Percentiles rank a stretch among this genome's conserved stretches.
phyloP scores from a whole-genome alignment of 148 eudicot genomes.

The Polygonum maritimum region DNA sequence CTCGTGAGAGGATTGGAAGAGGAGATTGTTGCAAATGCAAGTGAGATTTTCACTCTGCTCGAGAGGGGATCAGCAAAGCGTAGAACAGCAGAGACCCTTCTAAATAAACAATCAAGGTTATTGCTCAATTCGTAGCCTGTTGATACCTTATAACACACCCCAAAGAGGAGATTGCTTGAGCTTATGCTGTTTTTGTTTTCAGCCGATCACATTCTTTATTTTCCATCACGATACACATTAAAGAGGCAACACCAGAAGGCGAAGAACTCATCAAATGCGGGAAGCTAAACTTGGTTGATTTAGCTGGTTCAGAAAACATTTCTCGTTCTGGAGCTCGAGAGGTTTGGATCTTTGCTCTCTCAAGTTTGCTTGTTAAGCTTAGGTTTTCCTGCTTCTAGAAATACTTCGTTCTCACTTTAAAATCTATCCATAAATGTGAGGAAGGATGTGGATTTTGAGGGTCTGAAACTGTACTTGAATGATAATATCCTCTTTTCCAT shows the following conservation, averaged over 20 bases:
- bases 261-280: slow-evolving; percentile 98
- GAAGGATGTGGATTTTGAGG: not conserved
- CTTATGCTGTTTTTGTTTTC: slow-evolving; percentile 14
- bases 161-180: not conserved
- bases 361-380: not conserved
- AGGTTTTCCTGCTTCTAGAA: not conserved
- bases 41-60: slow-evolving; percentile 81
- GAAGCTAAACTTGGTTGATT: slow-evolving; percentile 82
- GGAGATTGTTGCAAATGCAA: slow-evolving; percentile 88
- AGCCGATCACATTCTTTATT: slow-evolving; percentile 95
- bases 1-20: slow-evolving; percentile 89
- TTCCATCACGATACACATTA: slow-evolving; percentile 89
- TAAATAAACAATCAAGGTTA: slow-evolving; percentile 90
- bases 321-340: slow-evolving; percentile 95
- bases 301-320: slow-evolving; percentile 94
- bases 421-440: not conserved
- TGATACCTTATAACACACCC: not conserved
- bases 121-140: not conserved
- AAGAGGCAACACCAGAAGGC: slow-evolving; percentile 94
- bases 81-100: slow-evolving; percentile 88
- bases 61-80: slow-evolving; percentile 96
- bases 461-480: not conserved
- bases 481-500: not conserved
- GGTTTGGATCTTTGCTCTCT: slow-evolving; percentile 27
- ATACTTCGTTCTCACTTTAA: not conserved